A percentile compares a stretch with the other conserved stretches of the same genome.
Evolutionary conservation across 805 yeast genomes (phyloP).

Genomic region (Candida sakaeoensis): DNA sequence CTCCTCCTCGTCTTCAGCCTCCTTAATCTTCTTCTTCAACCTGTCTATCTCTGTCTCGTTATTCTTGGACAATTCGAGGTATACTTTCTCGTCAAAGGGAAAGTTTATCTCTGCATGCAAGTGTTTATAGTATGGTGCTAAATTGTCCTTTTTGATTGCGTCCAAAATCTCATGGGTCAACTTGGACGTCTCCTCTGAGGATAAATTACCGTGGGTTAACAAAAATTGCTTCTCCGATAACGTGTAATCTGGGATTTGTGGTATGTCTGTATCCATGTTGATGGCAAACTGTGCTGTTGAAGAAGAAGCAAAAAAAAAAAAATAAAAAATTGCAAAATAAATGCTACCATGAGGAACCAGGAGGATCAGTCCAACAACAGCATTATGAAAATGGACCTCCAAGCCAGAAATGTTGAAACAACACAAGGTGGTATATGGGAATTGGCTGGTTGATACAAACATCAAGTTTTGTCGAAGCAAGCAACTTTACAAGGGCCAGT

Average conservation of each 20-base stretch:
- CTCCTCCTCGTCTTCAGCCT: conserved; percentile 66
- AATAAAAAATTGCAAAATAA: neutral
- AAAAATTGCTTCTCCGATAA: conserved; percentile 79
- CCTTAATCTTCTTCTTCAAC: conserved; percentile 52
- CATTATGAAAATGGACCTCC: too few relatives aligned
- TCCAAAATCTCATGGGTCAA: conserved; percentile 43
- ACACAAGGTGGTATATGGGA: too few relatives aligned
- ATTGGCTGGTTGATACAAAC: too few relatives aligned
- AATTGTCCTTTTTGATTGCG: conserved; percentile 54
- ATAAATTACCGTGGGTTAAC: conserved; percentile 36
- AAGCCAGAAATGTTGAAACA: too few relatives aligned
- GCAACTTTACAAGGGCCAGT: too few relatives aligned
- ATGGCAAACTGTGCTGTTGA: conserved; percentile 15
- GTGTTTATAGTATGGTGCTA: conserved; percentile 82
- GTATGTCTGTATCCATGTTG: conserved; percentile 45
- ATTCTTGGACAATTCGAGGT: conserved; percentile 43
- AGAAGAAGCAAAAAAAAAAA: conserved; percentile 1
- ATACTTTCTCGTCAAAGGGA: conserved; percentile 59
- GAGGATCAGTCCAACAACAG: neutral
- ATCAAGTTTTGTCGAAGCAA: too few relatives aligned
- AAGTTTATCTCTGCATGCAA: conserved; percentile 39
- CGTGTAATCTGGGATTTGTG: conserved; percentile 74
- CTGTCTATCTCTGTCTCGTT: conserved; percentile 56
- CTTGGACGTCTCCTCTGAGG: conserved; percentile 38
- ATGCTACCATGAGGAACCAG: neutral